phyloP scores from a whole-genome alignment of 306 rosid genomes.

The Rosa lucieae region DNA sequence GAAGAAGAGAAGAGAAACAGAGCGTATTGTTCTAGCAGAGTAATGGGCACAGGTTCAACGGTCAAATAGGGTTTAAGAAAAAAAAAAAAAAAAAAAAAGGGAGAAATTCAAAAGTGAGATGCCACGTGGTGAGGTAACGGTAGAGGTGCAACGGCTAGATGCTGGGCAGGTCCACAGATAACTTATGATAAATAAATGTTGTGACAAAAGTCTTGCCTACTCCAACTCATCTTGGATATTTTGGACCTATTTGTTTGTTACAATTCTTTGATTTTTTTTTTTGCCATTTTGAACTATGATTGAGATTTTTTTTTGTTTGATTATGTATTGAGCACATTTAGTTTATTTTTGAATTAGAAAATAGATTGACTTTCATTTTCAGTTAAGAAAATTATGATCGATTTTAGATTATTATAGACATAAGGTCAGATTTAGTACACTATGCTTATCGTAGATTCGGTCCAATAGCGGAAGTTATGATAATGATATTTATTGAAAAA shows the following conservation, averaged over 20 bases:
- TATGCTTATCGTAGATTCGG: no score
- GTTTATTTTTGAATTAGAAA: no score
- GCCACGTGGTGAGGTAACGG: constrained; percentile 29
- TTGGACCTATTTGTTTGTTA: constrained; percentile 7
- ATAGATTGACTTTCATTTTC: no score
- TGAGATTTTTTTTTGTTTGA: not conserved
- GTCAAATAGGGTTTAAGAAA: constrained; percentile 39
- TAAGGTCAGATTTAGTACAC: no score
- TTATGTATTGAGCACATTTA: no score
- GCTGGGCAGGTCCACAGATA: constrained; percentile 22
- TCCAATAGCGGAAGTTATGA: no score
- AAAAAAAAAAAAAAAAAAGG: not conserved
- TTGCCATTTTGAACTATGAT: not conserved
- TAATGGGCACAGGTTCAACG: constrained; percentile 43
- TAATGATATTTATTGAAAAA: no score
- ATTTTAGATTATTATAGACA: no score
- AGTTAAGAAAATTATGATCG: no score
- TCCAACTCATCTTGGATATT: not conserved
- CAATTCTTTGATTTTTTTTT: not conserved
- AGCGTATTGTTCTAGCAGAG: not conserved
- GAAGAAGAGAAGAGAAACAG: constrained; percentile 14
- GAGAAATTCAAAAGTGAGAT: constrained; percentile 17
- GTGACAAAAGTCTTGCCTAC: constrained; percentile 1
- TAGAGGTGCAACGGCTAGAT: constrained; percentile 55
- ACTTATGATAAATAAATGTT: constrained; percentile 18